These are phyloP conservation scores for Termitomyces sp. DNA, from an alignment of 768 basidiomycete genomes.

Conservation along the genomic window DNA sequence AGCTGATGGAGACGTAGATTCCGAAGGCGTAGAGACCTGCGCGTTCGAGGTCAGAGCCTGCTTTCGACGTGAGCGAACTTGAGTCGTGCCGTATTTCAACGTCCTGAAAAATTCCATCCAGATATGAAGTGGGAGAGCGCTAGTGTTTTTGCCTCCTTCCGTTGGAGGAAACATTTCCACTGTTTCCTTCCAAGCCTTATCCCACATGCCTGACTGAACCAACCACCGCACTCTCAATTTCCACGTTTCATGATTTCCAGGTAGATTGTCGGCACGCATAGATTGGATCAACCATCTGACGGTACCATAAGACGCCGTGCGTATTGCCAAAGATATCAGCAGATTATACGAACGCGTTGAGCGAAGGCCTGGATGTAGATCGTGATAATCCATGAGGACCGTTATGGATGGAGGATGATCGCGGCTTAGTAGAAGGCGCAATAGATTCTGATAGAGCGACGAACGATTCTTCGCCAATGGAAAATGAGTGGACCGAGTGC, in stretches of 20 bases:
- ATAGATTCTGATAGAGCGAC: constrained; percentile 39
- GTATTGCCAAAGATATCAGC: constrained; percentile 46
- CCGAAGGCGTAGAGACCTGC: background rate
- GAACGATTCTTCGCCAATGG: constrained; percentile 27
- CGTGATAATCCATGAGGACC: constrained; percentile 49
- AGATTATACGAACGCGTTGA: constrained; percentile 45
- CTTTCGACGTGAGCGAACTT: constrained; percentile 15
- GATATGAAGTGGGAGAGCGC: constrained; percentile 17
- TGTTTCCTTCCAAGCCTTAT: constrained; percentile 50
- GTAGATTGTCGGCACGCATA: constrained; percentile 43
- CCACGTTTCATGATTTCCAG: constrained; percentile 49
- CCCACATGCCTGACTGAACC: constrained; percentile 54
- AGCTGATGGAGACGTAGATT: background rate
- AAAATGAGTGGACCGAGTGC: constrained; percentile 7
- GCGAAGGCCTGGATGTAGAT: constrained; percentile 29
- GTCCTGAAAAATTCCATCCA: constrained; percentile 46
- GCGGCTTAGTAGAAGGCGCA: constrained; percentile 31
- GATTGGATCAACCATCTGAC: constrained; percentile 40
- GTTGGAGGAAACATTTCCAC: constrained; percentile 16
- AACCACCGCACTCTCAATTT: constrained; percentile 56
- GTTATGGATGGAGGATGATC: constrained; percentile 29
- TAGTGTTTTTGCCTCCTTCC: constrained; percentile 1
- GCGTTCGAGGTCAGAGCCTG: background rate
- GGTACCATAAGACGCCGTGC: constrained; percentile 43
- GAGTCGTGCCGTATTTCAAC: constrained; percentile 31